Conservation (phyloP, 2,329 filamentous ascomycete genomes). For the Colletotrichum viniferum region DNA sequence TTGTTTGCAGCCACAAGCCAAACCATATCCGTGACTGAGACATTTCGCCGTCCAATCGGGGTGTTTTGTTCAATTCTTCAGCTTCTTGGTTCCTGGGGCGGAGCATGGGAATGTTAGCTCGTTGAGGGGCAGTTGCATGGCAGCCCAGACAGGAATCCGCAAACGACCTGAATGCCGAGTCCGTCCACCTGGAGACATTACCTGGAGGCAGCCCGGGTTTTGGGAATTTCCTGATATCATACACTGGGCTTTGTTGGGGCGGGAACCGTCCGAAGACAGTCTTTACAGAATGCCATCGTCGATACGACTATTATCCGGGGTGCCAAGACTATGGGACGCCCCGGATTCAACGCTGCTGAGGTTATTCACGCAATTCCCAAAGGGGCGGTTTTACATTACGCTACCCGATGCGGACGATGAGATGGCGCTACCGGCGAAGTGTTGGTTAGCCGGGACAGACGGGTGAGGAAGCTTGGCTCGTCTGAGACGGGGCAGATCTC, state of each 20-base stretch:
- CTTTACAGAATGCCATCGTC: neutral
- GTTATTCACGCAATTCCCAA: neutral
- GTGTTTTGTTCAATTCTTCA: neutral
- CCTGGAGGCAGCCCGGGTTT: neutral
- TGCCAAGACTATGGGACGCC: neutral
- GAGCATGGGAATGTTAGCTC: neutral
- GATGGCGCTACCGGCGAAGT: neutral
- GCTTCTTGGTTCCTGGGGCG: neutral
- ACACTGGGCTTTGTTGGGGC: neutral
- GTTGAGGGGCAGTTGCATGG: neutral
- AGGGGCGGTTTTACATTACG: neutral
- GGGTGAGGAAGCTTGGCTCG: neutral
- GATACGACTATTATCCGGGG: neutral
- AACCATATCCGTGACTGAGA: conserved; percentile 5
- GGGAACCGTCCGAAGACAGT: neutral
- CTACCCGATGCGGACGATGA: neutral
- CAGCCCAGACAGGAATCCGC: neutral
- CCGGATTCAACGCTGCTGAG: neutral
- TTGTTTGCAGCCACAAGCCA: conserved; percentile 7
- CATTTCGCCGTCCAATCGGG: neutral
- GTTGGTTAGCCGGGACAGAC: neutral
- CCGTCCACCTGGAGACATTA: neutral
- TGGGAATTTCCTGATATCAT: neutral
- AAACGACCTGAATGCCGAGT: neutral
- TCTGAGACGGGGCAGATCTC: neutral